phyloP scores from a whole-genome alignment of 2,329 filamentous ascomycete species.

The Sclerotinia minor region DNA sequence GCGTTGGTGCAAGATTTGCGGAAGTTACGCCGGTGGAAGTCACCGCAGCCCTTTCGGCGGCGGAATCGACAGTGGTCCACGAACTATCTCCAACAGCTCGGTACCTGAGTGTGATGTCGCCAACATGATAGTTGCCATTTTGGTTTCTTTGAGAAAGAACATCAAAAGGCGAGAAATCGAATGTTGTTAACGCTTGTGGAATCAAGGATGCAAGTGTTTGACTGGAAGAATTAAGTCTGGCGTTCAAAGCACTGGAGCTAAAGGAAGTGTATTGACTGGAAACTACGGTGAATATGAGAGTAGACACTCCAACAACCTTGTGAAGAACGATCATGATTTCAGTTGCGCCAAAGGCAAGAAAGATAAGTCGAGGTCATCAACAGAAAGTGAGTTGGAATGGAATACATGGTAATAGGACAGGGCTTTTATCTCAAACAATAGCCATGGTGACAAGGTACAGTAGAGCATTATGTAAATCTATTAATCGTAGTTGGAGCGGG shows the following conservation, averaged over 20 bases:
- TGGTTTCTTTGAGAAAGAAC: conserved; percentile 49
- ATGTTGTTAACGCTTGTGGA: conserved; percentile 43
- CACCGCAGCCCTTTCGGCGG: conserved; percentile 43
- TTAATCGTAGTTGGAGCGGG: conserved; percentile 4
- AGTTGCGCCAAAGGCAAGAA: neutral
- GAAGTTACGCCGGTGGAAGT: conserved; percentile 42
- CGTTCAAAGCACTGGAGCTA: conserved; percentile 43
- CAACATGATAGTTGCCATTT: conserved; percentile 58
- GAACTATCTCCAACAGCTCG: conserved; percentile 43
- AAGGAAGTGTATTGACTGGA: conserved; percentile 27
- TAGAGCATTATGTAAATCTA: neutral
- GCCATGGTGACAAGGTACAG: neutral
- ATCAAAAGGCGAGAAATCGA: conserved; percentile 59
- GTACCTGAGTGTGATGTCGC: conserved; percentile 58
- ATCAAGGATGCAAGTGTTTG: conserved; percentile 52
- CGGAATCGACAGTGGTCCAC: conserved; percentile 53
- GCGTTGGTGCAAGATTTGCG: conserved; percentile 47
- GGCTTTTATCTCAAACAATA: neutral
- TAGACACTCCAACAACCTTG: conserved; percentile 1
- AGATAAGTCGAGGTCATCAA: neutral
- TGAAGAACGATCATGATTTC: neutral
- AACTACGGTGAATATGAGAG: neutral
- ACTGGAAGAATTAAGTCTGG: conserved; percentile 47
- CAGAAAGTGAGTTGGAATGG: neutral
- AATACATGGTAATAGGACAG: neutral